Evolutionary conservation across 2,329 filamentous ascomycete species (phyloP).

Genomic region (Aspergillus amoenus): DNA sequence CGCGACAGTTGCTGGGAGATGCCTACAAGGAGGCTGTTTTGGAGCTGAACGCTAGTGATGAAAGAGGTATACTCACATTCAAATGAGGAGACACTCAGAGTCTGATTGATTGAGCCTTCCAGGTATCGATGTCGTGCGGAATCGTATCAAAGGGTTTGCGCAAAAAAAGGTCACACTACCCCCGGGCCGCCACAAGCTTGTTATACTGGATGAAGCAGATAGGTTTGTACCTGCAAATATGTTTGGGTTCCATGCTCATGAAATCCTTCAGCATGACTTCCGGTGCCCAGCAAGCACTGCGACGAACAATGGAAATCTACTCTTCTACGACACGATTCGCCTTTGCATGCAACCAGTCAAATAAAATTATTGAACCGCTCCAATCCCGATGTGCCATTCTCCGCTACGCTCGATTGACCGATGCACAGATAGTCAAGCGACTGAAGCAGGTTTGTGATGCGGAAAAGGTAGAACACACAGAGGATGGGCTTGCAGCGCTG

Average conservation of each 20-base stretch:
- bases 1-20: conserved; percentile 85
- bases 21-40: conserved; percentile 96
- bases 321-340: conserved; percentile 94
- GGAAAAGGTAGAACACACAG: conserved; percentile 84
- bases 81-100: not conserved
- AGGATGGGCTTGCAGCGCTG: conserved; percentile 91
- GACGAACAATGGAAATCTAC: conserved; percentile 98
- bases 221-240: conserved; percentile 48
- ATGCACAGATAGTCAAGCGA: conserved; percentile 87
- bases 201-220: conserved; percentile 97
- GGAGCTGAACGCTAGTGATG: conserved; percentile 94
- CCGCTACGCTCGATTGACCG: conserved; percentile 87
- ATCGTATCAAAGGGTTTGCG: conserved; percentile 96
- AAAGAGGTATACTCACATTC: conserved; percentile 66
- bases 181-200: conserved; percentile 85
- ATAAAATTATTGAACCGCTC: conserved; percentile 99
- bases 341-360: conserved; percentile 97
- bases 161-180: conserved; percentile 98
- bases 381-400: conserved; percentile 96
- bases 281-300: conserved; percentile 90
- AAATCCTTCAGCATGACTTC: conserved; percentile 71
- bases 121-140: conserved; percentile 96
- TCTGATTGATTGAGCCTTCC: conserved; percentile 3
- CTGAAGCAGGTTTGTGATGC: conserved; percentile 89
- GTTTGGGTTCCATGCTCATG: not conserved